These are phyloP conservation scores for Taphrina pruni DNA, from an alignment of 1,139 yeast genomes.

Conservation along the genomic window DNA sequence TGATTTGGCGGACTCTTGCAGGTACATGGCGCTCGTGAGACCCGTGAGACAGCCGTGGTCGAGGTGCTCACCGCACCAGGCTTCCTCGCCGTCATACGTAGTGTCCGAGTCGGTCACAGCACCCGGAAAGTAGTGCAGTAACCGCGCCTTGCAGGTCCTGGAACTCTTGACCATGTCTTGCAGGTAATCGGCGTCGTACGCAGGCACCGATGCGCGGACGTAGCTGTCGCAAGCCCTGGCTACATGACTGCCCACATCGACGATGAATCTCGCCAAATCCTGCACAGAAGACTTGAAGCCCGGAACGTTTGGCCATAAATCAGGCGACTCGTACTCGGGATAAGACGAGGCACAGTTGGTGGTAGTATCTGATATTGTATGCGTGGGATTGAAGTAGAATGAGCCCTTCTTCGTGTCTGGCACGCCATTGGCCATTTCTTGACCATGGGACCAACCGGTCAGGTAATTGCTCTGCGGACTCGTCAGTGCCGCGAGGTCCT, in stretches of 20 bases:
- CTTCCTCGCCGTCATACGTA: slow-evolving; percentile 48
- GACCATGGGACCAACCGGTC: slow-evolving; percentile 72
- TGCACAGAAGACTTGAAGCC: slow-evolving; percentile 49
- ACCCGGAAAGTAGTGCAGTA: slow-evolving; percentile 61
- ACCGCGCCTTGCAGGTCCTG: slow-evolving; percentile 65
- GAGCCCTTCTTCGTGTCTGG: slow-evolving; percentile 66
- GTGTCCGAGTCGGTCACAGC: slow-evolving; percentile 1
- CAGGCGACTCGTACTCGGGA: slow-evolving; percentile 42
- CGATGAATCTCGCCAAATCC: slow-evolving; percentile 56
- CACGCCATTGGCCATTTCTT: slow-evolving; percentile 57
- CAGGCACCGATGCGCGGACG: slow-evolving; percentile 20
- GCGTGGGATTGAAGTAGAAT: slow-evolving; percentile 58
- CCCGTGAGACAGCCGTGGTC: slow-evolving; percentile 72
- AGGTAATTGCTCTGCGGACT: slow-evolving; percentile 60
- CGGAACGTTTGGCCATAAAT: slow-evolving; percentile 28
- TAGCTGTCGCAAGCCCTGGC: slow-evolving; percentile 61
- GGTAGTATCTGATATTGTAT: slow-evolving; percentile 47
- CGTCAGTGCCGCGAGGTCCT: slow-evolving; percentile 55
- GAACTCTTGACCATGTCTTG: slow-evolving; percentile 59
- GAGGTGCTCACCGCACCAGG: slow-evolving; percentile 71
- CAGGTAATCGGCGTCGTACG: slow-evolving; percentile 55
- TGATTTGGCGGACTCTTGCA: slow-evolving; percentile 45
- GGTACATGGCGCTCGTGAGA: slow-evolving; percentile 58
- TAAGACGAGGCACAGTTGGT: slow-evolving; percentile 42
- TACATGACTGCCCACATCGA: slow-evolving; percentile 60